These are phyloP conservation scores for Silene conica DNA, from an alignment of 148 eudicot genomes.

Conservation along the genomic window DNA sequence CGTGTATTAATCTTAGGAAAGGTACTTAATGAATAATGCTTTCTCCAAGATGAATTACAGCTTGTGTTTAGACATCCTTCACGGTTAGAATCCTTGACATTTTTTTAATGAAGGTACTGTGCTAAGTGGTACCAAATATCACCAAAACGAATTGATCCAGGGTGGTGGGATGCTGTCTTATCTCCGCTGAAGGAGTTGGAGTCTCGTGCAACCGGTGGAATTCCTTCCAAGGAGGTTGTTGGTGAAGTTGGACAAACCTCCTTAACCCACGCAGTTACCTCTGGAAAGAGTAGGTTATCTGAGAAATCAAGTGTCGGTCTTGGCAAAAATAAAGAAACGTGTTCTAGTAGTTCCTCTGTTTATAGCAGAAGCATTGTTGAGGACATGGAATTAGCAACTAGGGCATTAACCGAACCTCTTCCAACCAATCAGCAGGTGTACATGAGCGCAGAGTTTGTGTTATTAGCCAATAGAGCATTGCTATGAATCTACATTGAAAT, in stretches of 20 bases:
- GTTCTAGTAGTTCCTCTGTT: slow-evolving; percentile 27
- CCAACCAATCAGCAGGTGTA: slow-evolving; percentile 98
- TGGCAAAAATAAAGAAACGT: slow-evolving; percentile 20
- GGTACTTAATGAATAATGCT: neutral
- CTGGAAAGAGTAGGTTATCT: slow-evolving; percentile 10
- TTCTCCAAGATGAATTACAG: neutral
- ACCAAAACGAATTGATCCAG: slow-evolving; percentile 53
- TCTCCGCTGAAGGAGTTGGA: slow-evolving; percentile 77
- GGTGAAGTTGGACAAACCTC: slow-evolving; percentile 17
- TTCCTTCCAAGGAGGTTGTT: slow-evolving; percentile 14
- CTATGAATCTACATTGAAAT: slow-evolving; percentile 12
- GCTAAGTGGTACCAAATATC: slow-evolving; percentile 89
- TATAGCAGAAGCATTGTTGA: slow-evolving; percentile 54
- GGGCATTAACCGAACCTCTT: slow-evolving; percentile 94
- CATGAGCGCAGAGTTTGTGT: neutral
- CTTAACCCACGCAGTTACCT: slow-evolving; percentile 1
- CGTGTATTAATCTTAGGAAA: neutral
- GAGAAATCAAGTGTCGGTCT: slow-evolving; percentile 9
- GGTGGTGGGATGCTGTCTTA: slow-evolving; percentile 88
- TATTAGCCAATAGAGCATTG: neutral
- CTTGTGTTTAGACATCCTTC: neutral
- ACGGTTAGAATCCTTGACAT: neutral
- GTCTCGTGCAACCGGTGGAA: slow-evolving; percentile 57
- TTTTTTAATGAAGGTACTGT: slow-evolving; percentile 63
- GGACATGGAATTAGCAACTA: slow-evolving; percentile 92